Base-by-base conservation (phyloP, 192 early-diverging fungal genomes). In the Podila minutissima region DNA sequence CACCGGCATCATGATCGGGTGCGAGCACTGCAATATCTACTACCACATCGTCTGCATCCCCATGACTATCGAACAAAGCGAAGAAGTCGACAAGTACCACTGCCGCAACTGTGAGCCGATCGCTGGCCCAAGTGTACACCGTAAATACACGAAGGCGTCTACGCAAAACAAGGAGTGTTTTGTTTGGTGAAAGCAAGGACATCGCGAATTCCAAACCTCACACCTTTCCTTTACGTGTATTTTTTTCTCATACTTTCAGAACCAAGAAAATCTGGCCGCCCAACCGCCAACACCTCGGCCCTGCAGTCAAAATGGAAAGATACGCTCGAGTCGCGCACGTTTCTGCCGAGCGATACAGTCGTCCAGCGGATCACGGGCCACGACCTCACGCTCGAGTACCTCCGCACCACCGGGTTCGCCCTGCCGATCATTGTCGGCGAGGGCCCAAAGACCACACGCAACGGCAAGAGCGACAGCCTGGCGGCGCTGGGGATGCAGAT, bases 381-480 rank as follows among this genome's bases (percentile, higher is more conserved):
- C 15, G 68, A 89, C 26, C 65, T 96, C 41, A 94, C 94, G 1
- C 51, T 90, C 1, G 93, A 93, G 3, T 93, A 91, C 85, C 67
- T 93, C 1, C 82, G 88, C 19, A 70, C 59, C 26, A 86, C 84
- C 9, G 94, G 94, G 5, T 83, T 94, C 58, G 87, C 87, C 35
- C 86, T 89, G 31, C 96, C 96, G 0, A 89, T 97, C 71, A 82
- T 98, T 51, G 83, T 98, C 12, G 88, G 89, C 19, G 93, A 91
- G 20, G 22, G 3, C 24, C 10, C 4, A 11, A 10, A 37, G 35
- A 12, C 20, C n/a, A 55, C 24, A 26, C n/a, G n/a, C 53, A 17
- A 8, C 13, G 24, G 8, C 22, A 55, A 55, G 22, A 26, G 24
- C 53, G 24, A 55, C 8, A 26, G 24, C 11, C n/a, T 19, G 8